Evolutionary conservation across 2,329 filamentous ascomycete species (phyloP), one percentile per base, ranked within the genome.

Genomic region (Stemphylium lycopersici): DNA sequence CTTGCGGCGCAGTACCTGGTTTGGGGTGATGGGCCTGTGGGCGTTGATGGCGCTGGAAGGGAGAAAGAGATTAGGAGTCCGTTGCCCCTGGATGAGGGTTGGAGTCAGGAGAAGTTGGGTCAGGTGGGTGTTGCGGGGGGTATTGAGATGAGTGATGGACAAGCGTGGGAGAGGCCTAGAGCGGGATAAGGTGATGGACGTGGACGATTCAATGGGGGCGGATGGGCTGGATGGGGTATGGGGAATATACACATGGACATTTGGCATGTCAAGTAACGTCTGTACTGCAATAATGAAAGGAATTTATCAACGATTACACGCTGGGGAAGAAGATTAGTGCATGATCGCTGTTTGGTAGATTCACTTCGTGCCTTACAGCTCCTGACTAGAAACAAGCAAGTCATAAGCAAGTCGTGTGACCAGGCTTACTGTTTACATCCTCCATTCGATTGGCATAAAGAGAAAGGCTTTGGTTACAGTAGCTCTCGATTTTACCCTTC

Each of bases 1-100:
- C 80, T 95, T 40, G 90, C 90, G 2, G 73, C 88, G 13, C 90
- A 95, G 72, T 93, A 90, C 75, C 82, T 68, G 13, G 52, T 66
- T 8, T 74, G 67, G 67, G 62, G 71, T 0, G 69, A 75, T 59
- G 70, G 71, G 4, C 61, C 62, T 0, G 24, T 38, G 11, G 61
- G 65, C 0, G 54, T 63, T 1, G 50, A 55, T 6, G 56, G 39
- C 0, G 16, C 20, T 31, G 58, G 49, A 0, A 47, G 48, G 16
- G 66, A 66, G 47, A 71, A 71, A 56, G 63, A 62, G 50, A 2
- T 66, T 26, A 51, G 58, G 52, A 71, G 68, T 46, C 68, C 67
- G 33, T 47, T 63, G 29, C 64, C 62, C 2, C 57, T 62, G 12
- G 55, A 39, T 7, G 53, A 63, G 26, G 52, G 32, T 2, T 65